Percentiles rank a stretch among this genome's conserved stretches.
These are phyloP conservation scores for Solanum bulbocastanum DNA, from an alignment of 257 asterid genomes.

Conservation along the genomic window DNA sequence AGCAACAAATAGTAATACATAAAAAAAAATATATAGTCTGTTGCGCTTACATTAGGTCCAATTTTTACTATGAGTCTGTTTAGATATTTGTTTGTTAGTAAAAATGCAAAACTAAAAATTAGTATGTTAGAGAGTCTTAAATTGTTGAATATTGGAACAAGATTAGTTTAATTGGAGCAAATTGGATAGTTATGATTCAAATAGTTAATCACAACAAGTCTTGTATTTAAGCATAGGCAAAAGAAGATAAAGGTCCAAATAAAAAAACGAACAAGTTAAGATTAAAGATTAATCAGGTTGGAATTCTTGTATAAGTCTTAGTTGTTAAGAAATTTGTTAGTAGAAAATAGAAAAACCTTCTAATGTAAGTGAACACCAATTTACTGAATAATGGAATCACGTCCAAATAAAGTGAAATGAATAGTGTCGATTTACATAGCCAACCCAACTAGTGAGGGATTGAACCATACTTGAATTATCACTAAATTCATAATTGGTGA, in stretches of 20 bases:
- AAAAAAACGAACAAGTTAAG: not conserved
- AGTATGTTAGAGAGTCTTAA: not conserved
- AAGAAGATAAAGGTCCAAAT: not conserved
- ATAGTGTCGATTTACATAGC: not conserved
- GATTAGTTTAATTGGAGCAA: not conserved
- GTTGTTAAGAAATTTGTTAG: not conserved
- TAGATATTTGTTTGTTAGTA: not conserved
- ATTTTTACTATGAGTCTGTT: not conserved
- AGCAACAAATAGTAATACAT: too few species aligned
- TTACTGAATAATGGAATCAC: not conserved
- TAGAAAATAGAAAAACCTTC: not conserved
- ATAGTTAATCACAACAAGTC: not conserved
- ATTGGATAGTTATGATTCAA: not conserved
- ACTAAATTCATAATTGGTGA: not conserved
- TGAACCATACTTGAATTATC: not conserved
- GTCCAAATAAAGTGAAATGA: not conserved
- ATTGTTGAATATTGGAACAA: not conserved
- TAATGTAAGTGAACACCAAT: not conserved
- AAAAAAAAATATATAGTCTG: too few species aligned
- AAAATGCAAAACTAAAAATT: not conserved
- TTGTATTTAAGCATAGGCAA: not conserved
- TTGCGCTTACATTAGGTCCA: not conserved
- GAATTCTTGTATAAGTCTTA: not conserved
- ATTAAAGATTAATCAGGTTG: not conserved
- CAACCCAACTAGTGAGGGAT: not conserved